These are phyloP conservation scores for Linnemannia elongata DNA, from an alignment of 192 early-diverging fungal genomes.

Conservation along the genomic window DNA sequence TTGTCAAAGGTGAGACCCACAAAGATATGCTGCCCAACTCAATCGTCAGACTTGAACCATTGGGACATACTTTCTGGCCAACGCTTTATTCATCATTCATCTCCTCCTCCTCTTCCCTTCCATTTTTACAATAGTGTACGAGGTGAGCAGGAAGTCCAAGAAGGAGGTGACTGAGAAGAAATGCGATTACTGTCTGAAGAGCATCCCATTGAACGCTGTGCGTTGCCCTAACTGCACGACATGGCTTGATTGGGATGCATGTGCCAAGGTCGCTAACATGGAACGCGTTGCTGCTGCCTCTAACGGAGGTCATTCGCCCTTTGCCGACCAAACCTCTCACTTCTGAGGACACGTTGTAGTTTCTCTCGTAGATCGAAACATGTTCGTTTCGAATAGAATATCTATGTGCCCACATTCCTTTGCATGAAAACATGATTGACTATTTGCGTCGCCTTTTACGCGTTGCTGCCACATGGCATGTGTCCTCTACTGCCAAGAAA, in stretches of 20 bases:
- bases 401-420: no score
- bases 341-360: not conserved
- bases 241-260: conserved; percentile 56
- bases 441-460: no score
- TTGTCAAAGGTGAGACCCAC: conserved; percentile 63
- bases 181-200: conserved; percentile 52
- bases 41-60: not conserved
- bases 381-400: no score
- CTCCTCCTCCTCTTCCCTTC: not conserved
- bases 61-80: not conserved
- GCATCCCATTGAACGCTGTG: conserved; percentile 38
- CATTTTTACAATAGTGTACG: conserved; percentile 16
- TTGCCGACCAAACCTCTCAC: not conserved
- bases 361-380: no score
- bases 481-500: no score
- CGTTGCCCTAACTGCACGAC: conserved; percentile 56
- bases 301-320: not conserved
- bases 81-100: not conserved
- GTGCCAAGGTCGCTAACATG: conserved; percentile 22
- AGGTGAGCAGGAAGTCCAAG: conserved; percentile 27
- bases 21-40: not conserved
- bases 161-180: conserved; percentile 40
- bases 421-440: no score
- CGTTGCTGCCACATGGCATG: no score
- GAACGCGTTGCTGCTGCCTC: conserved; percentile 13